Percentiles rank a stretch among this genome's conserved stretches.
Conservation (phyloP, 2,329 filamentous ascomycete species). For the Nigrograna mackinnonii region DNA sequence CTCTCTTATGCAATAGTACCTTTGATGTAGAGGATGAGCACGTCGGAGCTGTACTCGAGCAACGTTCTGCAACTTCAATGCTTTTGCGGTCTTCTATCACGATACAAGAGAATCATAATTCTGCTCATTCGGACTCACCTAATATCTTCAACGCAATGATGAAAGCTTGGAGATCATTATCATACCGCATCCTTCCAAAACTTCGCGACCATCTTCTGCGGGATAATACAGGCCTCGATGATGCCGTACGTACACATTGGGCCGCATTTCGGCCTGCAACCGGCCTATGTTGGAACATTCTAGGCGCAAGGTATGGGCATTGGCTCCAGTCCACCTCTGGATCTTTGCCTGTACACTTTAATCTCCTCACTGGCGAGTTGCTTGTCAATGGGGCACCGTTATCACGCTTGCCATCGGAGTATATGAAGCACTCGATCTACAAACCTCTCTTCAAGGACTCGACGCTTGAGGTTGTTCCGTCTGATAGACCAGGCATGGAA, state of each 20-base stretch:
- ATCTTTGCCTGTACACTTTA: conserved; percentile 45
- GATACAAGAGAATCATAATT: conserved; percentile 20
- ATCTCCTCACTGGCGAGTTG: conserved; percentile 56
- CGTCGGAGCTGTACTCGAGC: conserved; percentile 29
- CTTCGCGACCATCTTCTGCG: too few species aligned
- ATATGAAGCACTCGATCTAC: conserved; percentile 48
- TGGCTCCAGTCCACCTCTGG: too few species aligned
- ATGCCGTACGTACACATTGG: too few species aligned
- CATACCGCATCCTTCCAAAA: too few species aligned
- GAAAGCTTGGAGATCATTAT: too few species aligned
- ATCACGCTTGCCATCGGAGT: conserved; percentile 50
- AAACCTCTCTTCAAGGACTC: conserved; percentile 46
- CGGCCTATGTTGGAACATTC: background rate
- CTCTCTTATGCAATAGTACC: conserved; percentile 47
- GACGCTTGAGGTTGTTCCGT: conserved; percentile 50
- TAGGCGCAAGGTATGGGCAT: background rate
- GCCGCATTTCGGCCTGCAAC: too few species aligned
- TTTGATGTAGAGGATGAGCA: conserved; percentile 48
- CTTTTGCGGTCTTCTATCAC: conserved; percentile 24
- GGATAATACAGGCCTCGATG: too few species aligned
- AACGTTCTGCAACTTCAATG: conserved; percentile 10
- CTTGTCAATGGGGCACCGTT: conserved; percentile 57
- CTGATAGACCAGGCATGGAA: conserved; percentile 40
- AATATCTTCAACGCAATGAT: too few species aligned
- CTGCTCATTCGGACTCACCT: too few species aligned